Percentiles rank a stretch among this genome's conserved stretches.
Conservation (phyloP, 163 green algal species). For the Prototheca cutis region DNA sequence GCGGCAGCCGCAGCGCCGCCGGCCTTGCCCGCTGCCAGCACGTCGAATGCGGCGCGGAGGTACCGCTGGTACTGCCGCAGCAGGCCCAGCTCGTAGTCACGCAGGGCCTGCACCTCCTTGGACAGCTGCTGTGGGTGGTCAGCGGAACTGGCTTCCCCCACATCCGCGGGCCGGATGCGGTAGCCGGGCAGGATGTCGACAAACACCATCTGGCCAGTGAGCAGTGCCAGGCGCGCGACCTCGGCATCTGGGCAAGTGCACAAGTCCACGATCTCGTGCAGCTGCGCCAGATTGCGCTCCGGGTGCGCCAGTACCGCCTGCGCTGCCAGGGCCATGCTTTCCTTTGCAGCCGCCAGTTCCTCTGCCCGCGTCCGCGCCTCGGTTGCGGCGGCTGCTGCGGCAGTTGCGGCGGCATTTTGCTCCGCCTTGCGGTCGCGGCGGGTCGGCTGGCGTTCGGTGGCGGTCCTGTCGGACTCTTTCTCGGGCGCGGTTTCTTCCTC, state of each 20-base stretch:
- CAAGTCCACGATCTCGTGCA: slow-evolving; percentile 40
- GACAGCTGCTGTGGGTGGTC: slow-evolving; percentile 1
- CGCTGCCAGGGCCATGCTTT: slow-evolving; percentile 47
- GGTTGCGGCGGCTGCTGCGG: slow-evolving; percentile 9
- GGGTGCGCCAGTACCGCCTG: slow-evolving; percentile 51
- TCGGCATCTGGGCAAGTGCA: slow-evolving; percentile 9
- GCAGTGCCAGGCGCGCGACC: slow-evolving; percentile 66
- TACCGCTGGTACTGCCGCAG: slow-evolving; percentile 78
- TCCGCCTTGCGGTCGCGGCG: neutral
- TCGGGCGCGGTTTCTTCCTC: slow-evolving; percentile 7
- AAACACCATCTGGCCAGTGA: slow-evolving; percentile 78
- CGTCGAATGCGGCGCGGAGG: slow-evolving; percentile 52
- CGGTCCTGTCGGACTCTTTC: slow-evolving; percentile 2
- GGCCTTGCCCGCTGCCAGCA: neutral
- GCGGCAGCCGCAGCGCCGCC: neutral
- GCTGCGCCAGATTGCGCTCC: slow-evolving; percentile 36
- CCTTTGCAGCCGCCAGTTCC: slow-evolving; percentile 14
- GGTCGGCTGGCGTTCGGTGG: neutral
- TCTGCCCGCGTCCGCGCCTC: slow-evolving; percentile 15
- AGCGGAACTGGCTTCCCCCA: slow-evolving; percentile 1
- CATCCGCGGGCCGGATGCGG: slow-evolving; percentile 44
- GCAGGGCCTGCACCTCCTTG: slow-evolving; percentile 63
- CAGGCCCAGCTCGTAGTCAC: slow-evolving; percentile 68
- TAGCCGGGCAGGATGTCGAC: slow-evolving; percentile 87
- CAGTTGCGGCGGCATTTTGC: slow-evolving; percentile 16